phyloP scores from a whole-genome alignment of 1,139 yeast genomes.

The Kodamaea plutei region DNA sequence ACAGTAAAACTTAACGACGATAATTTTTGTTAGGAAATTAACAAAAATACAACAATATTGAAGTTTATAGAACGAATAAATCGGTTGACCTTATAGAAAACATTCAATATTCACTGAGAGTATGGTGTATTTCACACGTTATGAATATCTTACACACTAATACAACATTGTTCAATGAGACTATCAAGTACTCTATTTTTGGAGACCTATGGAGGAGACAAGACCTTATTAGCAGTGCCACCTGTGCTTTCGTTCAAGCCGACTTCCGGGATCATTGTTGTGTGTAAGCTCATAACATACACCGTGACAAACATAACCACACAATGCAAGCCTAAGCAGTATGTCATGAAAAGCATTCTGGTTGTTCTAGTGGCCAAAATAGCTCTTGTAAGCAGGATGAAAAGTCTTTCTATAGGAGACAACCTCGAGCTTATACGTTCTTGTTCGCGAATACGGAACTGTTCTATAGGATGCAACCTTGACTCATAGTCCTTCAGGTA shows the following conservation, averaged over 20 bases:
- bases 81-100: too few relatives aligned
- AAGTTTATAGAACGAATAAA: too few relatives aligned
- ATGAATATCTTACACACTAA: too few relatives aligned
- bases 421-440: conserved; percentile 70
- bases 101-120: too few relatives aligned
- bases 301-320: conserved; percentile 65
- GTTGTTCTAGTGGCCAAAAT: conserved; percentile 71
- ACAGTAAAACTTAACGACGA: too few relatives aligned
- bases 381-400: conserved; percentile 68
- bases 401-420: conserved; percentile 77
- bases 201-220: too few relatives aligned
- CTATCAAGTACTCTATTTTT: too few relatives aligned
- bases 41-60: too few relatives aligned
- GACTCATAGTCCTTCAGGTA: conserved; percentile 69
- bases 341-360: conserved; percentile 66
- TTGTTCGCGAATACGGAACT: conserved; percentile 73
- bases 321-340: conserved; percentile 73
- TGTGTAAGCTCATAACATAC: conserved; percentile 49
- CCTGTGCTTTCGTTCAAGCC: conserved; percentile 47
- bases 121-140: too few relatives aligned
- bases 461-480: conserved; percentile 78
- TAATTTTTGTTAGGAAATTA: too few relatives aligned
- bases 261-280: conserved; percentile 47
- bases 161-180: too few relatives aligned
- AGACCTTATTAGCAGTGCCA: too few relatives aligned